These are phyloP conservation scores for Paraconiothyrium brasiliense DNA, from an alignment of 2,329 filamentous ascomycete genomes.

Conservation along the genomic window DNA sequence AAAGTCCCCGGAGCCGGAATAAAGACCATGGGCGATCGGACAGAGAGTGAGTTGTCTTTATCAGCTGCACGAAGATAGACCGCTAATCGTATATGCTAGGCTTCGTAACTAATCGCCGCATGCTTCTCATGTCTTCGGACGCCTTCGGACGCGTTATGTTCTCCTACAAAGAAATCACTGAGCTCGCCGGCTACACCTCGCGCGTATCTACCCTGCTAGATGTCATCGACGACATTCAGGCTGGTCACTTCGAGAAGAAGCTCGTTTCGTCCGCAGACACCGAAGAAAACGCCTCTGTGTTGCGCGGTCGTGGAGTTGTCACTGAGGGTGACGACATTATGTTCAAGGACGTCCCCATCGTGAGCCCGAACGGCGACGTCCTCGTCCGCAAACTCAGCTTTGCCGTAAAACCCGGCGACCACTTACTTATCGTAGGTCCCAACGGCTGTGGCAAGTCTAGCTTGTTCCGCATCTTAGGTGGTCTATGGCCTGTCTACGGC, in stretches of 20 bases:
- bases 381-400: constrained; percentile 88
- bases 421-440: constrained; percentile 92
- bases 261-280: constrained; percentile 88
- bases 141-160: constrained; percentile 93
- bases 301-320: constrained; percentile 82
- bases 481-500: constrained; percentile 97
- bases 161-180: constrained; percentile 96
- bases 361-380: constrained; percentile 95
- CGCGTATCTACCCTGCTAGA: constrained; percentile 88
- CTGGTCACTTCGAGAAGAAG: constrained; percentile 94
- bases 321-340: constrained; percentile 85
- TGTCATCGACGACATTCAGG: constrained; percentile 92
- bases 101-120: constrained; percentile 92
- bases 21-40: constrained; percentile 73
- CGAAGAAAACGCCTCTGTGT: constrained; percentile 81
- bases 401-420: constrained; percentile 83
- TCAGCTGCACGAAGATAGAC: constrained; percentile 1
- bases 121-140: constrained; percentile 92
- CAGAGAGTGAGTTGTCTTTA: constrained; percentile 61
- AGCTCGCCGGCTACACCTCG: constrained; percentile 93
- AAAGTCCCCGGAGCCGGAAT: constrained; percentile 74
- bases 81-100: constrained; percentile 54
- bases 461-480: constrained; percentile 94
- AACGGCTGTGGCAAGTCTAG: constrained; percentile 98
- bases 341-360: constrained; percentile 90